These are phyloP conservation scores for Colletotrichum sojae DNA, from an alignment of 2,329 filamentous ascomycete genomes.

Conservation along the genomic window DNA sequence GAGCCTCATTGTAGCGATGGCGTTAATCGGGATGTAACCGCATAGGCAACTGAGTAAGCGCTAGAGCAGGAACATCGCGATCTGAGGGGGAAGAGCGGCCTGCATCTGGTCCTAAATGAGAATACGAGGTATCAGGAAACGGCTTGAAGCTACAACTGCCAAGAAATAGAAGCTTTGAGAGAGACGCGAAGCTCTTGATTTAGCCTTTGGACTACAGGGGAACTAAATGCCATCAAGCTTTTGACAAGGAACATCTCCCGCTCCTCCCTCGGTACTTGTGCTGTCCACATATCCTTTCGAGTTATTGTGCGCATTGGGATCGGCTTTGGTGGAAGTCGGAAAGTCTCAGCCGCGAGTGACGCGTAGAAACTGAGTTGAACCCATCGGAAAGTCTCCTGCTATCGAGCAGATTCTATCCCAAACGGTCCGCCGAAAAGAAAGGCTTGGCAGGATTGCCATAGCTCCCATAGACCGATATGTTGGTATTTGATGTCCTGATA, in stretches of 20 bases:
- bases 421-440: no score
- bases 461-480: background rate
- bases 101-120: background rate
- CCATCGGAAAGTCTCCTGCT: background rate
- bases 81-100: background rate
- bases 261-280: background rate
- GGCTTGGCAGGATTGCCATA: background rate
- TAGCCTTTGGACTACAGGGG: constrained; percentile 1
- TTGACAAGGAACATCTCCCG: constrained; percentile 5
- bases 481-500: background rate
- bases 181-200: constrained; percentile 15
- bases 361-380: no score
- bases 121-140: background rate
- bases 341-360: background rate
- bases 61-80: background rate
- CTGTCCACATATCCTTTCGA: background rate
- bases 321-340: background rate
- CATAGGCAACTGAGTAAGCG: background rate
- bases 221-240: background rate
- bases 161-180: constrained; percentile 9
- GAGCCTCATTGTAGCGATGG: constrained; percentile 2
- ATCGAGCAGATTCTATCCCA: background rate
- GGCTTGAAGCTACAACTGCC: background rate
- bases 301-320: background rate
- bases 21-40: background rate